These are phyloP conservation scores for Trichoderma hamatum DNA, from an alignment of 2,329 filamentous ascomycete species.

Conservation along the genomic window DNA sequence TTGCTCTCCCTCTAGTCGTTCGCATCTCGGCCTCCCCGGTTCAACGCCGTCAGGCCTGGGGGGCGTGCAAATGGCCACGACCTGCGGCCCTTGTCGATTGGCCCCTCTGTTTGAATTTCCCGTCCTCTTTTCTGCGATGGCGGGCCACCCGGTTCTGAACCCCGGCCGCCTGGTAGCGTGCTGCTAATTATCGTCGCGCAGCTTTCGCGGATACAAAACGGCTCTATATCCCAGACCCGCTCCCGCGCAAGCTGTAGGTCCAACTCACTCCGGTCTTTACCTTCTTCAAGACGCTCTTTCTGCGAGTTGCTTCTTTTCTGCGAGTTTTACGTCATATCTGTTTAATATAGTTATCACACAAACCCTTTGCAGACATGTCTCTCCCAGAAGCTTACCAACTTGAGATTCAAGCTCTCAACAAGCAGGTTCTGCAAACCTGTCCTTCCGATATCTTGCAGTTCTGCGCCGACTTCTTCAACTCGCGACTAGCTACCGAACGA, in stretches of 20 bases:
- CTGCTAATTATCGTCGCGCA: constrained; percentile 26
- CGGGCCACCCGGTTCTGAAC: constrained; percentile 24
- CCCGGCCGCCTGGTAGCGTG: constrained; percentile 25
- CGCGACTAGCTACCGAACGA: constrained; percentile 67
- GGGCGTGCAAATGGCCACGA: constrained; percentile 23
- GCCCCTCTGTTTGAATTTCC: constrained; percentile 25
- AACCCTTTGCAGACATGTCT: constrained; percentile 41
- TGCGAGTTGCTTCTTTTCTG: constrained; percentile 22
- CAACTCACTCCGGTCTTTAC: constrained; percentile 26
- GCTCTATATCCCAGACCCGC: constrained; percentile 24
- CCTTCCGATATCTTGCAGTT: constrained; percentile 69
- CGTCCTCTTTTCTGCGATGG: constrained; percentile 24
- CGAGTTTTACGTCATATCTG: constrained; percentile 23
- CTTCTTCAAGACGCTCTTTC: constrained; percentile 20
- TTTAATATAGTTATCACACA: constrained; percentile 13
- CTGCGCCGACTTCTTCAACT: constrained; percentile 69
- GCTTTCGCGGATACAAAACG: constrained; percentile 27
- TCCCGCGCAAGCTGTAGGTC: constrained; percentile 27
- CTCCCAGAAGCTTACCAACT: constrained; percentile 60
- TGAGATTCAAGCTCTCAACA: constrained; percentile 65
- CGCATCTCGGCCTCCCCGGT: constrained; percentile 29
- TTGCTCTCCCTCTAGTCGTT: constrained; percentile 19
- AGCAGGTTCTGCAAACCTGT: constrained; percentile 60
- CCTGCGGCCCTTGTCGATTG: constrained; percentile 23
- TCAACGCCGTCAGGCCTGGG: constrained; percentile 22